phyloP scores from a whole-genome alignment of 805 yeast species.

The Yarrowia sp. region DNA sequence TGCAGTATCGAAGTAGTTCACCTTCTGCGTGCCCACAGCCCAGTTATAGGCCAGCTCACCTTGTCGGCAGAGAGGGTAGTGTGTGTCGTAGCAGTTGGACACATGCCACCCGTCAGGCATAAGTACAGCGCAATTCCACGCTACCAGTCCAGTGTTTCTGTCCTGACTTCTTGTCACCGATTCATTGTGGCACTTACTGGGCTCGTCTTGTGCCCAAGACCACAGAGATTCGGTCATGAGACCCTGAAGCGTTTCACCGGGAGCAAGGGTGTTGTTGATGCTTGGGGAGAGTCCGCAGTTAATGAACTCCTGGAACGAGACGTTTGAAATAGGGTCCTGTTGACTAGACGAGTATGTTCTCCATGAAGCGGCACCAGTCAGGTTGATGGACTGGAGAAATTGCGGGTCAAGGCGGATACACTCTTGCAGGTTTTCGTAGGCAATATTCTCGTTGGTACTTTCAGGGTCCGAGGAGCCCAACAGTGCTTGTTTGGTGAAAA shows the following conservation, averaged over 20 bases:
- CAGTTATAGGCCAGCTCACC: slow-evolving; percentile 40
- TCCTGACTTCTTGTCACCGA: slow-evolving; percentile 26
- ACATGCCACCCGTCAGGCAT: slow-evolving; percentile 56
- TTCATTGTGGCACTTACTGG: slow-evolving; percentile 36
- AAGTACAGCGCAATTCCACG: slow-evolving; percentile 47
- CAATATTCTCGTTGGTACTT: slow-evolving; percentile 7
- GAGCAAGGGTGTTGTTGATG: slow-evolving; percentile 42
- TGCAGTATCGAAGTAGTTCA: slow-evolving; percentile 37
- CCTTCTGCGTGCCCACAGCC: slow-evolving; percentile 39
- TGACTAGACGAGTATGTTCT: slow-evolving; percentile 43
- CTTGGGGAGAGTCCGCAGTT: slow-evolving; percentile 67
- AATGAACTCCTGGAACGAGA: slow-evolving; percentile 42
- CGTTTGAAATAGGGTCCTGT: slow-evolving; percentile 41
- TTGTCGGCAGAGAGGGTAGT: slow-evolving; percentile 56
- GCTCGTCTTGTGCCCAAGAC: slow-evolving; percentile 72
- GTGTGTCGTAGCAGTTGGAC: slow-evolving; percentile 57
- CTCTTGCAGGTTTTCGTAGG: slow-evolving; percentile 7
- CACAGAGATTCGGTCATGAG: slow-evolving; percentile 43
- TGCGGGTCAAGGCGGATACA: neutral
- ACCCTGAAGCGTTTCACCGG: slow-evolving; percentile 27
- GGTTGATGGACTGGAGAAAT: slow-evolving; percentile 29
- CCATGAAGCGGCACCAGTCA: slow-evolving; percentile 37
- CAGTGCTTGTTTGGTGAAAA: slow-evolving; percentile 7
- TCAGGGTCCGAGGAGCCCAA: slow-evolving; percentile 13
- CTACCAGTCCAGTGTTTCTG: slow-evolving; percentile 32